Percentiles rank a stretch among this genome's conserved stretches.
Conservation (phyloP, 768 basidiomycete species). For the Boletus rufocinnamomeus region DNA sequence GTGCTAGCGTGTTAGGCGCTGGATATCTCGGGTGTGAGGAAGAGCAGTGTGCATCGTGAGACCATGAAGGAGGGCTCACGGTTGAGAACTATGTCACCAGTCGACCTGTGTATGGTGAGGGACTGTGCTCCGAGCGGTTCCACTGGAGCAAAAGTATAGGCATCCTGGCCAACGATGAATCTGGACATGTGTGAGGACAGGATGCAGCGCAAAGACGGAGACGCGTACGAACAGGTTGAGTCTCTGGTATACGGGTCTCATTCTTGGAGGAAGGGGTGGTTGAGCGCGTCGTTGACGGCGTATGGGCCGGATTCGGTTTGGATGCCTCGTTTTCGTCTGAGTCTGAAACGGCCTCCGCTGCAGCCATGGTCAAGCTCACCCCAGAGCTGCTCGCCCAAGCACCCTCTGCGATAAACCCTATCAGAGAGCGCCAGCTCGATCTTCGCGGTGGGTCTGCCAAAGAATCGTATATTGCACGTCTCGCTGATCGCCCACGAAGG, state of each 20-base stretch:
- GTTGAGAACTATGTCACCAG: slow-evolving; percentile 75
- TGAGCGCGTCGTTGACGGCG: slow-evolving; percentile 13
- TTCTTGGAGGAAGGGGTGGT: slow-evolving; percentile 46
- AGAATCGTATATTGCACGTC: slow-evolving; percentile 7
- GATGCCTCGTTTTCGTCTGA: slow-evolving; percentile 33
- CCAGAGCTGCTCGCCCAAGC: slow-evolving; percentile 89
- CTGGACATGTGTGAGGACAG: slow-evolving; percentile 36
- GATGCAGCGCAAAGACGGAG: slow-evolving; percentile 11
- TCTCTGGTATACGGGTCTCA: slow-evolving; percentile 72
- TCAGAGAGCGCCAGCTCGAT: slow-evolving; percentile 90
- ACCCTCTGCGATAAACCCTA: slow-evolving; percentile 72
- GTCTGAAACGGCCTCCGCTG: slow-evolving; percentile 36
- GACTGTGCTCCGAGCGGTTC: slow-evolving; percentile 61
- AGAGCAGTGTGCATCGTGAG: neutral
- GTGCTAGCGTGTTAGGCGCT: slow-evolving; percentile 59
- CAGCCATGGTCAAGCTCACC: slow-evolving; percentile 81
- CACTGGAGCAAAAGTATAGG: slow-evolving; percentile 77
- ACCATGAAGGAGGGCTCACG: slow-evolving; percentile 44
- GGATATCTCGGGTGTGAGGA: neutral
- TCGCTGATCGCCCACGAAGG: slow-evolving; percentile 48
- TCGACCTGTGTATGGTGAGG: slow-evolving; percentile 68
- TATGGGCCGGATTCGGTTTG: neutral
- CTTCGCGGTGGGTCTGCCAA: slow-evolving; percentile 65
- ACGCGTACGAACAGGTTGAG: slow-evolving; percentile 60
- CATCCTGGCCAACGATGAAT: slow-evolving; percentile 69